phyloP scores from a whole-genome alignment of 2,329 filamentous ascomycete genomes.

The Albifimbria verrucaria region DNA sequence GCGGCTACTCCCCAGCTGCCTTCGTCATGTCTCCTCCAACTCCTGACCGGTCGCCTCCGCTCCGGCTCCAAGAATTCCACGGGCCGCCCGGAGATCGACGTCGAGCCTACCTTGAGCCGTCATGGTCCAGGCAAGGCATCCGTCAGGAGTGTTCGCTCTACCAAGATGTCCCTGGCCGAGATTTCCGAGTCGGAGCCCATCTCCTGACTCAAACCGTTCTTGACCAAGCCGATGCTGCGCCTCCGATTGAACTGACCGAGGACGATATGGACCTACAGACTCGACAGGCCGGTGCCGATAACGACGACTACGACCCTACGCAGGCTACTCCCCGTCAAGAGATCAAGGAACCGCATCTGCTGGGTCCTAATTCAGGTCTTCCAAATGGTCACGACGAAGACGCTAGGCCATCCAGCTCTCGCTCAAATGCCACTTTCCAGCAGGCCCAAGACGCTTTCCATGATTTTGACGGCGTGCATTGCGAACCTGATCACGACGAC shows the following conservation, averaged over 20 bases:
- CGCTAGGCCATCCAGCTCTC: conserved; percentile 40
- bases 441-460: conserved; percentile 68
- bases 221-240: conserved; percentile 48
- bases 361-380: background rate
- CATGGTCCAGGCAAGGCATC: conserved; percentile 55
- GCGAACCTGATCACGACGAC: conserved; percentile 40
- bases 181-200: conserved; percentile 56
- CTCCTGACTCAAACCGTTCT: conserved; percentile 49
- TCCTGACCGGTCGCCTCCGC: conserved; percentile 56
- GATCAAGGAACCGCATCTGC: background rate
- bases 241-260: conserved; percentile 35
- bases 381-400: conserved; percentile 7
- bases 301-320: conserved; percentile 31
- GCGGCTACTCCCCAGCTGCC: conserved; percentile 66
- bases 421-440: conserved; percentile 59
- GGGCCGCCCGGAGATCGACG: conserved; percentile 37
- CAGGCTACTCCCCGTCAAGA: conserved; percentile 8
- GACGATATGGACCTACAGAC: conserved; percentile 13
- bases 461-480: conserved; percentile 81
- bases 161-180: conserved; percentile 50
- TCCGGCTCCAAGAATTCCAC: conserved; percentile 52
- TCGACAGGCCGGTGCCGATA: background rate
- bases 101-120: conserved; percentile 39
- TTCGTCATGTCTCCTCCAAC: conserved; percentile 63
- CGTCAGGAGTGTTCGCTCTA: conserved; percentile 46